Evolutionary conservation across 768 basidiomycete genomes (phyloP).

Genomic region (Nidularia sp.): DNA sequence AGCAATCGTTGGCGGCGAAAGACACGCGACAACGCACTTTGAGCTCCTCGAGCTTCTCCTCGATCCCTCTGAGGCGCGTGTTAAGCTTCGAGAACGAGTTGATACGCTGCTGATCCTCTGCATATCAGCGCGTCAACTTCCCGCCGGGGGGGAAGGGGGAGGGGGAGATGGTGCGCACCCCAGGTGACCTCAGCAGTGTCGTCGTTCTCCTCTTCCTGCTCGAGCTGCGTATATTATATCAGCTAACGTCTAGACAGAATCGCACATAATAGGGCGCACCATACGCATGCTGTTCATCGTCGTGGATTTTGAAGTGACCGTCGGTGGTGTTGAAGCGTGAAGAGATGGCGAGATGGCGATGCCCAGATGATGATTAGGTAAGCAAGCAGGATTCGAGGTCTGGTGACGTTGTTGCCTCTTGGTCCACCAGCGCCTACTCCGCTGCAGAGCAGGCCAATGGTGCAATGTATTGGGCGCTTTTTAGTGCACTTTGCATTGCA

Average conservation of each 20-base stretch:
- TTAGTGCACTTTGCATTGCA: too few species aligned
- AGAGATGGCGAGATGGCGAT: too few species aligned
- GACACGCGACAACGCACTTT: conserved; percentile 46
- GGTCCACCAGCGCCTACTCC: too few species aligned
- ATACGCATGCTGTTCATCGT: conserved; percentile 43
- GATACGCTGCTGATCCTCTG: conserved; percentile 87
- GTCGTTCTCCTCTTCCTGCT: conserved; percentile 73
- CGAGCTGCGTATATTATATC: conserved; percentile 39
- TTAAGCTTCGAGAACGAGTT: conserved; percentile 92
- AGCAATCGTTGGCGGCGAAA: too few species aligned
- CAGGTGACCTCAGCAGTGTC: conserved; percentile 79
- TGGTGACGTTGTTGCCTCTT: too few species aligned
- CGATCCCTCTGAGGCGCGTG: conserved; percentile 64
- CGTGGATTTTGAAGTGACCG: too few species aligned
- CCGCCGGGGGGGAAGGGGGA: neutral
- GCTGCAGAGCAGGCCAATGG: too few species aligned
- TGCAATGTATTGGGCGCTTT: too few species aligned
- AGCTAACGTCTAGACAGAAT: neutral
- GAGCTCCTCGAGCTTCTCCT: conserved; percentile 67
- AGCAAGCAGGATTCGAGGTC: too few species aligned
- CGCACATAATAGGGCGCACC: conserved; percentile 30
- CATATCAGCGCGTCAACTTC: neutral
- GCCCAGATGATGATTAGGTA: too few species aligned
- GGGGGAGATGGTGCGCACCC: conserved; percentile 42
- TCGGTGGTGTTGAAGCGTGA: too few species aligned